Evolutionary conservation across 768 basidiomycete genomes (phyloP), one percentile per base, ranked within the genome.

Genomic region (Pisolithus albus): DNA sequence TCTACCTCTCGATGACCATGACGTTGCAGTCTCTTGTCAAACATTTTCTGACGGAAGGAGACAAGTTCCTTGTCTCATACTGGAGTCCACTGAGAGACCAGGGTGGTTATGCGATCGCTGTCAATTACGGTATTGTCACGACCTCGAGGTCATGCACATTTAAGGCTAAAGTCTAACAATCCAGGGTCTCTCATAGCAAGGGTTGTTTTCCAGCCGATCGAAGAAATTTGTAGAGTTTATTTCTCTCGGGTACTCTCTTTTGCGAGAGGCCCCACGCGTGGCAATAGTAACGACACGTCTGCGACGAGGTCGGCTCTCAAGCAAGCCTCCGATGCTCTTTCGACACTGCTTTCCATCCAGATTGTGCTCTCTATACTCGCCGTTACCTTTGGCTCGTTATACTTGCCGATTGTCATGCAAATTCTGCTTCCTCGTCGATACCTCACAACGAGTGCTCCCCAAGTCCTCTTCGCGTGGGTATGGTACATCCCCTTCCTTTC

Each of bases 21-120:
- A 92, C 92, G 19, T 75, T 75, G 1, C 96, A 98, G 64, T 92
- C 88, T 0, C 56, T 96, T 3, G 75, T 97, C 56, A 99, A 99
- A 66, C 96, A 98, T 66, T 79, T 97, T 56, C 72, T 99, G 24
- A 98, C 95, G 0, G 96, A 98, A 62, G 92, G 91, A 4, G 96
- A 99, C 66, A 92, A 96, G 61, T 72, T 98, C 41, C 78, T 95
- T 10, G 75, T 99, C 16, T 89, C 90, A 0, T 81, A 79, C 64
- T 82, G 91, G 61, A 92, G 92, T 53, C 83, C 87, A 28, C 70
- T 95, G 46, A 74, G 82, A 43, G 87, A 94, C 64, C 93, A 97
- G 68, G 95, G 92, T 4, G 94, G 92, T 1, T 98, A 96, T 65
- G 95, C 94, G 0, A 75, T 98, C 11, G 95, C 96, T 11, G 86